These are phyloP conservation scores for Abortiporus biennis DNA, from an alignment of 1,284 basidiomycete species.

Conservation along the genomic window DNA sequence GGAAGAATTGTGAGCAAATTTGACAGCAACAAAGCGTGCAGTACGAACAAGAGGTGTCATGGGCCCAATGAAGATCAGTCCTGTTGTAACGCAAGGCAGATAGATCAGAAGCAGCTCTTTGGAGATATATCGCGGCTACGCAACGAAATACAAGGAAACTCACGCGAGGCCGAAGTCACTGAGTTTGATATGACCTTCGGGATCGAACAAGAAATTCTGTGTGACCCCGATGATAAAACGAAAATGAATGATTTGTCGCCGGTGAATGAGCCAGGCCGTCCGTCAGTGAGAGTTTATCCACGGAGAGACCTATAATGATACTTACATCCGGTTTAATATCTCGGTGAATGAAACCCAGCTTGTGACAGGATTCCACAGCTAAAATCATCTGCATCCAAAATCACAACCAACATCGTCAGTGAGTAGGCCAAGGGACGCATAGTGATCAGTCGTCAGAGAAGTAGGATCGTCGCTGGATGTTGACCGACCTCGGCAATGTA, in stretches of 20 bases:
- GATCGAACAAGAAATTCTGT: conserved; percentile 93
- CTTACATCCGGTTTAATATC: conserved; percentile 93
- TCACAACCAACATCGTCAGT: background rate
- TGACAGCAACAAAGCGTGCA: conserved; percentile 9
- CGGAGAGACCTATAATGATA: too few species aligned
- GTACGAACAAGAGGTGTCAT: conserved; percentile 79
- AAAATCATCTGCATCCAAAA: conserved; percentile 76
- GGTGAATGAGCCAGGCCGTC: too few species aligned
- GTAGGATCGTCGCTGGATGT: conserved; percentile 16
- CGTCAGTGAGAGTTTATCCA: too few species aligned
- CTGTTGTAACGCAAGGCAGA: conserved; percentile 27
- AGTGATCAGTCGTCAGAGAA: background rate
- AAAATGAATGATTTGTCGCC: too few species aligned
- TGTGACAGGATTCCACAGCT: conserved; percentile 92
- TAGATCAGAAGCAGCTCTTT: conserved; percentile 7
- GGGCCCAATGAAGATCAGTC: conserved; percentile 85
- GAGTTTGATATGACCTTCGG: conserved; percentile 88
- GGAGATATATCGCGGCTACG: conserved; percentile 2
- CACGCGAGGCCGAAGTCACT: conserved; percentile 95
- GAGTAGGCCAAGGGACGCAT: conserved; percentile 8
- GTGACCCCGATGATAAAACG: too few species aligned
- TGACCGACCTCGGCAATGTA: conserved; percentile 83
- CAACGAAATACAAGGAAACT: conserved; percentile 28
- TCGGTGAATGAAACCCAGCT: conserved; percentile 93
- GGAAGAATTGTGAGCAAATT: conserved; percentile 5